Base-by-base conservation (phyloP, 2,329 filamentous ascomycete genomes). In the Calonectria hongkongensis region DNA sequence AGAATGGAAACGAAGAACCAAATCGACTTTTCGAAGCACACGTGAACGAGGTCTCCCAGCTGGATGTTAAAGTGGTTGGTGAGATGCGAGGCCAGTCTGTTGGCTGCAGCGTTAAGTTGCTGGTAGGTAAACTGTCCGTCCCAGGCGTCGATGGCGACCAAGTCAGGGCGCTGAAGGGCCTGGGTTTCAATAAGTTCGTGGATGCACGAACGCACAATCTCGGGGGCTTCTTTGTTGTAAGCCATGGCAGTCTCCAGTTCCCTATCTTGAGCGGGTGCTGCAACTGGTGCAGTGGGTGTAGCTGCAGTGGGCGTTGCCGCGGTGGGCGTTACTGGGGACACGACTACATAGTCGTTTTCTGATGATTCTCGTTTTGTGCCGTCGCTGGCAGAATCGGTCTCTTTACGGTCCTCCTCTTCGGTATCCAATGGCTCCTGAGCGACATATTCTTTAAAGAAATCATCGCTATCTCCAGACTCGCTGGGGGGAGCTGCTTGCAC, bases 81-180 rank as follows among this genome's bases (percentile, higher is more conserved):
- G 5, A 79, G 68, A 12, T 67, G 43, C 12, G 18, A 25, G 2
- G 72, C 72, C 4, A 79, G 30, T 2, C 10, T 16, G 9, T 30
- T 66, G 1, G 78, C 21, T 4, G 68, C 25, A 0, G 12, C 21
- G 9, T 75, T 66, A 2, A 79, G 48, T 4, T 76, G 62, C 1
- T 18, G 21, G 27, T 78, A 82, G 0, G 79, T 79, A 4, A 80
- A 63, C 1, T 75, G n/a, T 4, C 76, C 78, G 47, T 82, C 79
- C 78, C 80, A 82, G 1, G 81, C 74, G 21, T 47, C 65, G 1
- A 81, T 54, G 0, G 79, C 80, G 48, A 73, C 7, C 56, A 60
- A 12, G 67, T 45, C 1, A 71, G 75, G 16, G 74, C 65, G 6
- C 36, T 25, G 3, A 1, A 47, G 25, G 41, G 64, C 75, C 1